Evolutionary conservation across 2,329 filamentous ascomycete genomes (phyloP).

Genomic region (Chaetomiaceae sp.): DNA sequence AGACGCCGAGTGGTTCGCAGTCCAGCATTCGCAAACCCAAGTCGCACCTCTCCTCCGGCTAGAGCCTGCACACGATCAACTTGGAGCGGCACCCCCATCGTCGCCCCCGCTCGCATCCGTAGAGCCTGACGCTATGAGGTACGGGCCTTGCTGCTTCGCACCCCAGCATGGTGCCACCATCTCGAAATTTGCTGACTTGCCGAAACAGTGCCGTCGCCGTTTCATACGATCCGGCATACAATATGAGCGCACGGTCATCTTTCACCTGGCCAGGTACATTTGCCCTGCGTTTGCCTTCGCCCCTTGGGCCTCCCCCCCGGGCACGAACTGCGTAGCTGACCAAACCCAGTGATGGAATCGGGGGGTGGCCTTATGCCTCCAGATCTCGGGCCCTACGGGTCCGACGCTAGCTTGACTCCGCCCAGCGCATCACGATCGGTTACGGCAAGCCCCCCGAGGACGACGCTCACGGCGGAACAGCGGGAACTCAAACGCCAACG

Average conservation of each 20-base stretch:
- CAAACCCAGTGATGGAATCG: slow-evolving; percentile 30
- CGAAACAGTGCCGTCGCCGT: slow-evolving; percentile 43
- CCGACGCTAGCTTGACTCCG: slow-evolving; percentile 49
- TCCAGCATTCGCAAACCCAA: slow-evolving; percentile 19
- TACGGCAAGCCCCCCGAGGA: slow-evolving; percentile 54
- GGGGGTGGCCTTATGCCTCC: slow-evolving; percentile 38
- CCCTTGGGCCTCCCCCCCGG: neutral
- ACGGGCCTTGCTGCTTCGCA: slow-evolving; percentile 7
- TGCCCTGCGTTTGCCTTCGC: neutral
- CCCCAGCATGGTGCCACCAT: neutral
- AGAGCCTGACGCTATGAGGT: slow-evolving; percentile 30
- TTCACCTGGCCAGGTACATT: slow-evolving; percentile 47
- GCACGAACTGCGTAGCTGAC: slow-evolving; percentile 2
- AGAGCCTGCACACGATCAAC: slow-evolving; percentile 31
- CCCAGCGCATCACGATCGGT: slow-evolving; percentile 47
- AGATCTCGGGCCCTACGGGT: slow-evolving; percentile 44
- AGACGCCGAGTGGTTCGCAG: slow-evolving; percentile 32
- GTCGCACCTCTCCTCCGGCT: slow-evolving; percentile 31
- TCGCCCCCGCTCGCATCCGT: slow-evolving; percentile 21
- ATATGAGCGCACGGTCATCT: slow-evolving; percentile 47
- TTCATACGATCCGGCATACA: slow-evolving; percentile 46
- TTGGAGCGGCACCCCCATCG: slow-evolving; percentile 20
- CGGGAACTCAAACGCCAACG: slow-evolving; percentile 58
- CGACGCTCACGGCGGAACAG: slow-evolving; percentile 53
- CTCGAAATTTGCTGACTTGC: neutral